A percentile compares a stretch with the other conserved stretches of the same genome.
Evolutionary conservation across 1,139 yeast genomes (phyloP).

Genomic region (Magnusiomyces clavatus): DNA sequence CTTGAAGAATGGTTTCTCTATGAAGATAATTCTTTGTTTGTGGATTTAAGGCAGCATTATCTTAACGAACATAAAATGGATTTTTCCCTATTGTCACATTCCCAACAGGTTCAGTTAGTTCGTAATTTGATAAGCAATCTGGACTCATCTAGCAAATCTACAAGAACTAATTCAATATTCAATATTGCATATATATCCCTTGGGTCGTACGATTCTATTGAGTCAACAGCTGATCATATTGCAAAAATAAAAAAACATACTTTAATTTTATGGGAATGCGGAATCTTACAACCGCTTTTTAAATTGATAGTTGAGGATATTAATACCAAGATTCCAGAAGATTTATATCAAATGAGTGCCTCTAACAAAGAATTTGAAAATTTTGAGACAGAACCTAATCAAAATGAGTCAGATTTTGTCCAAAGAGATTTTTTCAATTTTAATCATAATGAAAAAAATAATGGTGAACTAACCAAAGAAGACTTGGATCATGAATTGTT

Average conservation of each 20-base stretch:
- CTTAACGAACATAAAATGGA: constrained; percentile 11
- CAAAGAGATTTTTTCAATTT: no score
- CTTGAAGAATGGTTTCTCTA: constrained; percentile 33
- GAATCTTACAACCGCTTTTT: constrained; percentile 20
- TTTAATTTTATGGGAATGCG: constrained; percentile 20
- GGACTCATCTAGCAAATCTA: constrained; percentile 1
- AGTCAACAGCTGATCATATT: constrained; percentile 35
- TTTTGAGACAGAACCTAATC: constrained; percentile 8
- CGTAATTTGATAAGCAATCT: constrained; percentile 8
- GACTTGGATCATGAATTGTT: constrained; percentile 30
- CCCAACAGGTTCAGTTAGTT: constrained; percentile 12
- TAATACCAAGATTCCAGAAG: constrained; percentile 18
- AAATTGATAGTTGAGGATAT: constrained; percentile 15
- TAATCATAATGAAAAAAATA: background rate
- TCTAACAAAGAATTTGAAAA: background rate
- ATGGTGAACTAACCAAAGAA: background rate
- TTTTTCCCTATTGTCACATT: constrained; percentile 8
- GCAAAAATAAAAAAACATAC: constrained; percentile 30
- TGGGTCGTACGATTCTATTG: constrained; percentile 37
- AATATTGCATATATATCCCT: constrained; percentile 33
- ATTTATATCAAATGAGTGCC: constrained; percentile 6
- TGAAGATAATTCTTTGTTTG: constrained; percentile 25
- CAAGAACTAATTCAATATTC: constrained; percentile 14
- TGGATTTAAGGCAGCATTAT: constrained; percentile 13
- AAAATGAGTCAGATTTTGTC: background rate